Percentiles rank a stretch among this genome's conserved stretches.
These are phyloP conservation scores for Oldenlandia corymbosa DNA, from an alignment of 257 asterid species.

Conservation along the genomic window DNA sequence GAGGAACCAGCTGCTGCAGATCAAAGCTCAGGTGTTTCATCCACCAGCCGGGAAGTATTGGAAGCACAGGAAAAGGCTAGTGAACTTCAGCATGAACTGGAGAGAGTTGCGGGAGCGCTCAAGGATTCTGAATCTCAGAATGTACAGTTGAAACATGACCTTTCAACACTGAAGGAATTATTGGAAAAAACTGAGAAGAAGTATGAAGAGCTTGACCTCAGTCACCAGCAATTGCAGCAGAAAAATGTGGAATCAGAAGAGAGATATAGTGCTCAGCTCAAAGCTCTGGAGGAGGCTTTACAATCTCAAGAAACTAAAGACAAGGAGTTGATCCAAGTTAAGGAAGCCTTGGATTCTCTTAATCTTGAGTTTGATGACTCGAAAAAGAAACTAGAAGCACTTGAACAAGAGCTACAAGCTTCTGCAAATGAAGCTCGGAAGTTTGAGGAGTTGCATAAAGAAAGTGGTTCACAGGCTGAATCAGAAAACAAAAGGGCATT, in stretches of 20 bases:
- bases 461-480: slow-evolving; percentile 68
- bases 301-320: slow-evolving; percentile 49
- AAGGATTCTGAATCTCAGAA: slow-evolving; percentile 66
- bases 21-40: slow-evolving; percentile 21
- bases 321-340: slow-evolving; percentile 47
- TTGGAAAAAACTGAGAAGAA: slow-evolving; percentile 37
- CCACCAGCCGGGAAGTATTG: slow-evolving; percentile 45
- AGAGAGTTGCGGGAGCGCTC: slow-evolving; percentile 38
- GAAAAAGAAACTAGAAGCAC: slow-evolving; percentile 55
- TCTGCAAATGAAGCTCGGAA: slow-evolving; percentile 53
- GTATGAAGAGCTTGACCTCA: slow-evolving; percentile 47
- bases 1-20: slow-evolving; percentile 22
- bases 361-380: slow-evolving; percentile 65
- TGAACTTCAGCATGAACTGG: slow-evolving; percentile 65
- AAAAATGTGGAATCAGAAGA: slow-evolving; percentile 52
- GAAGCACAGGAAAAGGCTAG: slow-evolving; percentile 68
- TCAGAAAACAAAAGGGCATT: slow-evolving; percentile 54
- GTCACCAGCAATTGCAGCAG: slow-evolving; percentile 47
- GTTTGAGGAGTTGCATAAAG: slow-evolving; percentile 68
- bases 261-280: slow-evolving; percentile 45
- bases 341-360: slow-evolving; percentile 55
- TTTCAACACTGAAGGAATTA: slow-evolving; percentile 46
- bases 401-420: slow-evolving; percentile 43
- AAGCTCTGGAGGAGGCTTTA: slow-evolving; percentile 53
- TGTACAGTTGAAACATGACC: slow-evolving; percentile 44